These are phyloP conservation scores for Aspergillus incahuasiensis DNA, from an alignment of 495 filamentous ascomycete genomes.

Conservation along the genomic window DNA sequence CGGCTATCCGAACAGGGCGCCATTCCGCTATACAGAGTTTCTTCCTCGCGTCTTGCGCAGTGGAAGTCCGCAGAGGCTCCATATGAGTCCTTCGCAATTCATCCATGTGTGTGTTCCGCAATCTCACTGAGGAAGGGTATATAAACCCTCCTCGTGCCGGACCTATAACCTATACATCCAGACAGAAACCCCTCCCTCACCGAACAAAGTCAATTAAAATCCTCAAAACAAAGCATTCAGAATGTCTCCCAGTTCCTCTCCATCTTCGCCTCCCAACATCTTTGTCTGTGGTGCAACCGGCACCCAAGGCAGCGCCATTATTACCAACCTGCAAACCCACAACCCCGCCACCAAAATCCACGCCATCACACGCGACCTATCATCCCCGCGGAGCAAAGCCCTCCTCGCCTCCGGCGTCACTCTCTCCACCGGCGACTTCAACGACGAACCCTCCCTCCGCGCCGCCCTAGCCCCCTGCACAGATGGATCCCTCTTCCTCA, in stretches of 20 bases:
- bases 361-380: slow-evolving; percentile 35
- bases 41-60: neutral
- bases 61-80: slow-evolving; percentile 11
- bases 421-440: slow-evolving; percentile 37
- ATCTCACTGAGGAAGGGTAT: no score
- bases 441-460: slow-evolving; percentile 33
- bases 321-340: slow-evolving; percentile 31
- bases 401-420: slow-evolving; percentile 36
- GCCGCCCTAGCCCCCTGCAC: slow-evolving; percentile 36
- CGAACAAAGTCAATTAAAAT: no score
- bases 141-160: no score
- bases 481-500: slow-evolving; percentile 48
- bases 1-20: neutral
- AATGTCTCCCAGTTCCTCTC: slow-evolving; percentile 26
- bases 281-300: slow-evolving; percentile 49
- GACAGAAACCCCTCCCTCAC: no score
- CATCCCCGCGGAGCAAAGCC: slow-evolving; percentile 27
- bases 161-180: no score
- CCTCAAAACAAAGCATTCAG: neutral
- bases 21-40: neutral
- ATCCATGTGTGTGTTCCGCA: no score
- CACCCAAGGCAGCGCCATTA: slow-evolving; percentile 42
- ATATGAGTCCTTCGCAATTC: no score
- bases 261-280: slow-evolving; percentile 18
- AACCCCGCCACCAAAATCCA: slow-evolving; percentile 32